Evolutionary conservation across 2,329 filamentous ascomycete species (phyloP).

Genomic region (Simplicillium sp.): DNA sequence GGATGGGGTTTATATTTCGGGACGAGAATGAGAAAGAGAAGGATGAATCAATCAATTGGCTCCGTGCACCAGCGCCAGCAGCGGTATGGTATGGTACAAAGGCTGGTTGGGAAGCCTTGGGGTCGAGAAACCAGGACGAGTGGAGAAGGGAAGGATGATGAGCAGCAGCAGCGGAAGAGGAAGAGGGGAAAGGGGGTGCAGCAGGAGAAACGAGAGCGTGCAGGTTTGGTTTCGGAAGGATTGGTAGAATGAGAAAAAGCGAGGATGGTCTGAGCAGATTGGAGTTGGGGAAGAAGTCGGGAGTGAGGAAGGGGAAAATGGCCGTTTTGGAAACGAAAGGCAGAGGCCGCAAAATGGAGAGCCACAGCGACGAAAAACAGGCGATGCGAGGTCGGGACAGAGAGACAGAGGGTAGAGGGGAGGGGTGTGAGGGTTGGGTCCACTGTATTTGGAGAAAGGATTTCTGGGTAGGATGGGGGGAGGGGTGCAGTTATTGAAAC

Average conservation of each 20-base stretch:
- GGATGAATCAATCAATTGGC: background rate
- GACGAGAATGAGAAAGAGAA: slow-evolving; percentile 1
- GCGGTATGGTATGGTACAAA: no score
- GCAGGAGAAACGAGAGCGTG: slow-evolving; percentile 2
- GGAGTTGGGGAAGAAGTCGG: background rate
- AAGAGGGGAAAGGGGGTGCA: background rate
- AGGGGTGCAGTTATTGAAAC: no score
- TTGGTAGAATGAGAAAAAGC: background rate
- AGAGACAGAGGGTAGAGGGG: no score
- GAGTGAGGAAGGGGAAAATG: background rate
- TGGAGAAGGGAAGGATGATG: slow-evolving; percentile 1
- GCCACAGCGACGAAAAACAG: background rate
- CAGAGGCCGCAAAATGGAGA: background rate
- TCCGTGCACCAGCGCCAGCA: no score
- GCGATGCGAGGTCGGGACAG: background rate
- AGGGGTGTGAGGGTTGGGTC: no score
- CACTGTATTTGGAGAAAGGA: no score
- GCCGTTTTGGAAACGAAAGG: background rate
- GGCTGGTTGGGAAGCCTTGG: no score
- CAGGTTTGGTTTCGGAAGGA: background rate
- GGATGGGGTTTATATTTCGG: background rate
- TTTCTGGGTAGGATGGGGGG: no score
- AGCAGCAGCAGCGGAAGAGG: slow-evolving; percentile 1
- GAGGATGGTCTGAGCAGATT: background rate
- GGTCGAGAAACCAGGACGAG: background rate